A percentile compares a stretch with the other conserved stretches of the same genome.
These are phyloP conservation scores for Xylariales sp. DNA, from an alignment of 2,329 filamentous ascomycete species.

Conservation along the genomic window DNA sequence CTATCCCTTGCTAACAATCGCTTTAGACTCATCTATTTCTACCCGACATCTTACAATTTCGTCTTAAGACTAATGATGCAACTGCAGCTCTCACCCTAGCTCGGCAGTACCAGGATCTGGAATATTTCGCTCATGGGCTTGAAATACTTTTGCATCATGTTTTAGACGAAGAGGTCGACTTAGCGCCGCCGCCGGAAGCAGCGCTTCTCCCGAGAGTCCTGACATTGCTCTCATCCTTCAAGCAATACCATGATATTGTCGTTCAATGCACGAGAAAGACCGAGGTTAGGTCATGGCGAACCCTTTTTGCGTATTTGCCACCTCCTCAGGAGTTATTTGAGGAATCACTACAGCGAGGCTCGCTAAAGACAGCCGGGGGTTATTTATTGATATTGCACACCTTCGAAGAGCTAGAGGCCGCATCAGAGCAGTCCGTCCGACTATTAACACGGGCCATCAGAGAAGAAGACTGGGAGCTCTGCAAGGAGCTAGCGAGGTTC, in stretches of 20 bases:
- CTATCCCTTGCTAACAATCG: slow-evolving; percentile 27
- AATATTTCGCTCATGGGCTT: slow-evolving; percentile 92
- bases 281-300: slow-evolving; percentile 93
- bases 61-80: slow-evolving; percentile 80
- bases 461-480: slow-evolving; percentile 93
- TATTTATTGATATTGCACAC: slow-evolving; percentile 97
- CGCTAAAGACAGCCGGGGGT: slow-evolving; percentile 92
- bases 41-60: slow-evolving; percentile 84
- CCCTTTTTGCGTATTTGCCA: slow-evolving; percentile 90
- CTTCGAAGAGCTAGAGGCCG: slow-evolving; percentile 74
- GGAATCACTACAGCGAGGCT: slow-evolving; percentile 85
- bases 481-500: slow-evolving; percentile 94
- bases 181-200: slow-evolving; percentile 70
- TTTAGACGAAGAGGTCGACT: slow-evolving; percentile 92
- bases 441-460: slow-evolving; percentile 83
- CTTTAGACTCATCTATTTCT: slow-evolving; percentile 89
- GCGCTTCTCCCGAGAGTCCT: slow-evolving; percentile 73
- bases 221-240: slow-evolving; percentile 76
- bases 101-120: slow-evolving; percentile 84
- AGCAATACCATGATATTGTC: slow-evolving; percentile 91
- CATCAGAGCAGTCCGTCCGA: slow-evolving; percentile 81
- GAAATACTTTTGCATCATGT: slow-evolving; percentile 94
- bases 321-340: slow-evolving; percentile 93
- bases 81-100: slow-evolving; percentile 83
- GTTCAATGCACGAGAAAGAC: slow-evolving; percentile 98